phyloP scores from a whole-genome alignment of 805 yeast species.

The Saturnispora serradocipensis region DNA sequence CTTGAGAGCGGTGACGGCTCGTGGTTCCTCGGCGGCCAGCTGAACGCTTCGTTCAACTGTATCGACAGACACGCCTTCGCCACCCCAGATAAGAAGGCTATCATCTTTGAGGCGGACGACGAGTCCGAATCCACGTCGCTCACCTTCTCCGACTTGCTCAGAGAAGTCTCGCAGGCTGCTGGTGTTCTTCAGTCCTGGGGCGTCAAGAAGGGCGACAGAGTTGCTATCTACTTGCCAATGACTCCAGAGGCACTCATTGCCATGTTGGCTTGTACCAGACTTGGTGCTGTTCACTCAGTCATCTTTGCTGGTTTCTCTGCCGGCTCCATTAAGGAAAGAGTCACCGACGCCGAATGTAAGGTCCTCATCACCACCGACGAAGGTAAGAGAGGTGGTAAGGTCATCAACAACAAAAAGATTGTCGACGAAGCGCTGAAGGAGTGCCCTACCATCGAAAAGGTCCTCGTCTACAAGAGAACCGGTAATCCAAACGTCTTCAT shows the following conservation, averaged over 20 bases:
- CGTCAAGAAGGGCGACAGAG: slow-evolving; percentile 89
- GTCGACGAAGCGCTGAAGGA: slow-evolving; percentile 87
- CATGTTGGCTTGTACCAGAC: slow-evolving; percentile 84
- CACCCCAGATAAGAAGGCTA: slow-evolving; percentile 76
- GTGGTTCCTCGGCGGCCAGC: slow-evolving; percentile 90
- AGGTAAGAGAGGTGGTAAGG: slow-evolving; percentile 92
- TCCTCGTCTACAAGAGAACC: slow-evolving; percentile 82
- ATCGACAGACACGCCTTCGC: slow-evolving; percentile 91
- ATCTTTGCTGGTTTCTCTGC: slow-evolving; percentile 95
- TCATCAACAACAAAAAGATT: slow-evolving; percentile 83
- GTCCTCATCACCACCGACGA: slow-evolving; percentile 92
- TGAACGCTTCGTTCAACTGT: slow-evolving; percentile 88
- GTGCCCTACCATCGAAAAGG: slow-evolving; percentile 70
- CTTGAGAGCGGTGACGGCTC: slow-evolving; percentile 72
- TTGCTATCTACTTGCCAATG: slow-evolving; percentile 96
- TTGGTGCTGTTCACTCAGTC: slow-evolving; percentile 95
- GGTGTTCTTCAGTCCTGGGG: slow-evolving; percentile 79
- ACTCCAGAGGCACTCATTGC: slow-evolving; percentile 93
- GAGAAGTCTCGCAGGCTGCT: slow-evolving; percentile 79
- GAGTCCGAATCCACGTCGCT: slow-evolving; percentile 61
- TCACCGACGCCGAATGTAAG: slow-evolving; percentile 76
- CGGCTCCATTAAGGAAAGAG: slow-evolving; percentile 85
- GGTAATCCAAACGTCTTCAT: slow-evolving; percentile 65
- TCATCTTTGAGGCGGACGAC: slow-evolving; percentile 92
- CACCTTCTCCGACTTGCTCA: slow-evolving; percentile 80